Conservation (phyloP, 2,329 filamentous ascomycete species). For the Pseudophaeomoniella oleicola region DNA sequence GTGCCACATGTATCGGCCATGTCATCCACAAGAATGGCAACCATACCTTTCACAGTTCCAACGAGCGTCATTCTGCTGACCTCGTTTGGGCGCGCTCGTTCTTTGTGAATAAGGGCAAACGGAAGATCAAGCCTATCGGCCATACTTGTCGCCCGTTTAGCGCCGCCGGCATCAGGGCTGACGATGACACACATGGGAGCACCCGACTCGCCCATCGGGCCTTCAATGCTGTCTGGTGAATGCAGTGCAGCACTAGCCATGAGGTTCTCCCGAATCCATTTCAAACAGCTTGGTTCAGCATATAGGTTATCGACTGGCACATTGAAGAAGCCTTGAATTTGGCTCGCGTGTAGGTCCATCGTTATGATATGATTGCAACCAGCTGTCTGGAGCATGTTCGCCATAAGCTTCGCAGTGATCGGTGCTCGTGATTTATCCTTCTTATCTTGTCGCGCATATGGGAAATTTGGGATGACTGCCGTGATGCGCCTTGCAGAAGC, state of each 20-base stretch:
- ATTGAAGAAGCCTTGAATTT: slow-evolving; percentile 95
- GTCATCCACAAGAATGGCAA: slow-evolving; percentile 92
- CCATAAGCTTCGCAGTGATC: slow-evolving; percentile 88
- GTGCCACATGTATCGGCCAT: slow-evolving; percentile 97
- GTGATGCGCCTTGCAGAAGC: slow-evolving; percentile 82
- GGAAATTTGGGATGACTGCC: slow-evolving; percentile 89
- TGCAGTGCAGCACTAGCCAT: slow-evolving; percentile 41
- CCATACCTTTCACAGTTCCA: slow-evolving; percentile 78
- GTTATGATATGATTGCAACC: slow-evolving; percentile 90
- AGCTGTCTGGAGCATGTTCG: slow-evolving; percentile 92
- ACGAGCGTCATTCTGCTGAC: slow-evolving; percentile 93
- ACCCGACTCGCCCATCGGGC: slow-evolving; percentile 6
- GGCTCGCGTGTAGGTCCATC: slow-evolving; percentile 87
- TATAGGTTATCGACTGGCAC: slow-evolving; percentile 70
- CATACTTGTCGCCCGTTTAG: slow-evolving; percentile 84
- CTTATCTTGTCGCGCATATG: slow-evolving; percentile 93
- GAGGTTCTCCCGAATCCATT: slow-evolving; percentile 82
- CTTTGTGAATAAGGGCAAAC: slow-evolving; percentile 94
- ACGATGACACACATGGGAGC: slow-evolving; percentile 60
- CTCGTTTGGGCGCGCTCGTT: slow-evolving; percentile 79
- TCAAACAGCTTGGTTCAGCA: slow-evolving; percentile 79
- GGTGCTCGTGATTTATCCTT: slow-evolving; percentile 94
- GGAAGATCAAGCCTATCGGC: slow-evolving; percentile 80
- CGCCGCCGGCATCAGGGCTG: slow-evolving; percentile 85
- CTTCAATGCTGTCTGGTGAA: slow-evolving; percentile 5